Percentiles rank a stretch among this genome's conserved stretches.
Evolutionary conservation across 345 rosid species (phyloP).

Genomic region (Syzygium aromaticum): DNA sequence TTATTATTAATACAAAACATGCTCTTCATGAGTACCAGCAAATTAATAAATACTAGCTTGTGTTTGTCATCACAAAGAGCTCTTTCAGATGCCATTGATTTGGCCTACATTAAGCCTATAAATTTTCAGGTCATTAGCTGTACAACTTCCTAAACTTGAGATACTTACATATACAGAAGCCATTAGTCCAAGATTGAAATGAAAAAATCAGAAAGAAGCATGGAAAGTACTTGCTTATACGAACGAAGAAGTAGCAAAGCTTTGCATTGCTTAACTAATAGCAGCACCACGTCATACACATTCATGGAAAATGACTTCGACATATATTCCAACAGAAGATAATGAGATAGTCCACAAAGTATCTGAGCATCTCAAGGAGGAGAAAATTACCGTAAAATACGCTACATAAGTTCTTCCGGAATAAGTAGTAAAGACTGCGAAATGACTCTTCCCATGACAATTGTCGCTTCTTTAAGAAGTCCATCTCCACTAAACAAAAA

Average conservation of each 20-base stretch:
- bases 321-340: neutral
- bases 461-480: constrained; percentile 61
- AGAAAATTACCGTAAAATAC: constrained; percentile 69
- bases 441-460: constrained; percentile 87
- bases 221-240: neutral
- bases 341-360: neutral
- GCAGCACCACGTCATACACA: neutral
- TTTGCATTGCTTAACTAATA: neutral
- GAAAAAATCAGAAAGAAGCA: neutral
- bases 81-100: neutral
- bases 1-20: neutral
- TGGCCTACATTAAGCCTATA: neutral
- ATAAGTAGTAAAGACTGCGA: constrained; percentile 74
- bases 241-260: neutral
- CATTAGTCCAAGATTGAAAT: neutral
- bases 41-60: neutral
- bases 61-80: neutral
- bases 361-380: neutral
- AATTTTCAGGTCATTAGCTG: neutral
- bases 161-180: neutral
- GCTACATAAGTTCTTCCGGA: constrained; percentile 61
- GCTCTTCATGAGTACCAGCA: neutral
- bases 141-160: neutral
- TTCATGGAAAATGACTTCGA: neutral
- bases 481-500: constrained; percentile 40